These are phyloP conservation scores for Aspergillus piperis DNA, from an alignment of 2,329 filamentous ascomycete species.

Conservation along the genomic window DNA sequence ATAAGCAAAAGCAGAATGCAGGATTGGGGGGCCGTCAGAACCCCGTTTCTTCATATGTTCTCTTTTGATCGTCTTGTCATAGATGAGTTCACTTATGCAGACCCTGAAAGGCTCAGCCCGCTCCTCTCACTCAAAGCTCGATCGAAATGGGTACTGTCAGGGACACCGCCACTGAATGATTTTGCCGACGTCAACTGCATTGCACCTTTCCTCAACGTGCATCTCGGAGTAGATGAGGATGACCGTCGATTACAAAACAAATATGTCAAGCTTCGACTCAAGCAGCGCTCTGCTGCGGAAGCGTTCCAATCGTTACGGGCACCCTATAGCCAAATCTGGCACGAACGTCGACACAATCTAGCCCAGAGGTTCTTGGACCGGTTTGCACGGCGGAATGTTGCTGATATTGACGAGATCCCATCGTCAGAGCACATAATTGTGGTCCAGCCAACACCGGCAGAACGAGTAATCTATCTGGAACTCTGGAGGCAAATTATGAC, in stretches of 20 bases:
- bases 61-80: slow-evolving; percentile 62
- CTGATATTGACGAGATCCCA: slow-evolving; percentile 49
- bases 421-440: slow-evolving; percentile 48
- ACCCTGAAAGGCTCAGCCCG: slow-evolving; percentile 43
- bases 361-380: slow-evolving; percentile 58
- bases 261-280: slow-evolving; percentile 41
- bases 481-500: slow-evolving; percentile 56
- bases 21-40: slow-evolving; percentile 29
- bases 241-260: slow-evolving; percentile 46
- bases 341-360: slow-evolving; percentile 51
- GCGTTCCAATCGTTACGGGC: slow-evolving; percentile 57
- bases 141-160: slow-evolving; percentile 64
- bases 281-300: slow-evolving; percentile 49
- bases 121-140: slow-evolving; percentile 51
- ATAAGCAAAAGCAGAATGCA: slow-evolving; percentile 17
- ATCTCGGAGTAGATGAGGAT: slow-evolving; percentile 57
- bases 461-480: slow-evolving; percentile 58
- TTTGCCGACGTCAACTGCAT: slow-evolving; percentile 63
- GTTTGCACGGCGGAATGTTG: slow-evolving; percentile 53
- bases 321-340: slow-evolving; percentile 54
- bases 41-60: slow-evolving; percentile 60
- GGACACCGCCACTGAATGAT: slow-evolving; percentile 60
- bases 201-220: slow-evolving; percentile 57
- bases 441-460: slow-evolving; percentile 48
- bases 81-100: slow-evolving; percentile 65